A percentile compares a stretch with the other conserved stretches of the same genome.
phyloP scores from a whole-genome alignment of 2,329 filamentous ascomycete species.

The Penicillium sp. region DNA sequence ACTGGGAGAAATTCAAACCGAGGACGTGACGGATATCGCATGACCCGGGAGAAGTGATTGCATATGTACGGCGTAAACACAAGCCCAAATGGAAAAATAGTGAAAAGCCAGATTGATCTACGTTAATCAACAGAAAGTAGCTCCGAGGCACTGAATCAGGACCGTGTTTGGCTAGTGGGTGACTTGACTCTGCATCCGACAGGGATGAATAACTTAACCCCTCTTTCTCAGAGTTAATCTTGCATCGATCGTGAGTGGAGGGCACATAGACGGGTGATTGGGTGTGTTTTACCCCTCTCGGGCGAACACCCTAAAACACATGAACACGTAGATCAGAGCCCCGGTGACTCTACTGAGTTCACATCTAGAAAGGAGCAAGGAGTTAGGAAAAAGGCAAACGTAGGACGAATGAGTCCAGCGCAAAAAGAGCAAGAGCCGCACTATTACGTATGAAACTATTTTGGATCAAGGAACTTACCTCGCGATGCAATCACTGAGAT shows the following conservation, averaged over 20 bases:
- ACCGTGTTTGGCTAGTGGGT: not conserved
- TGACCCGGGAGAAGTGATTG: not conserved
- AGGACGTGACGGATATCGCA: not conserved
- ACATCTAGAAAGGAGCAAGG: not conserved
- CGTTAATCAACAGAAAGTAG: not conserved
- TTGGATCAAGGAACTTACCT: not conserved
- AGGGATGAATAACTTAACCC: not conserved
- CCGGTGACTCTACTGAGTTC: not conserved
- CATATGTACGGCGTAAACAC: not conserved
- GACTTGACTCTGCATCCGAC: not conserved
- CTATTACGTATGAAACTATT: not conserved
- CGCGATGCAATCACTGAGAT: not conserved
- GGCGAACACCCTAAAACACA: not conserved
- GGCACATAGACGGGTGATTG: constrained; percentile 8
- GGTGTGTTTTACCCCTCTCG: constrained; percentile 1
- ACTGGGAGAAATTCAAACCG: not conserved
- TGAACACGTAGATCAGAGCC: constrained; percentile 2
- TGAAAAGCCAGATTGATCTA: not conserved
- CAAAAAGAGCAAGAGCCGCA: not conserved
- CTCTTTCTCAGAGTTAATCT: constrained; percentile 16
- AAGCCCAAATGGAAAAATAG: not conserved
- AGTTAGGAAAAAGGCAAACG: not conserved
- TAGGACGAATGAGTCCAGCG: too few relatives aligned
- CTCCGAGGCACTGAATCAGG: not conserved
- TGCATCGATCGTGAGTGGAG: constrained; percentile 15